These are phyloP conservation scores for Pythium scleroteichum DNA, from an alignment of 352 stramenopile genomes.

Conservation along the genomic window DNA sequence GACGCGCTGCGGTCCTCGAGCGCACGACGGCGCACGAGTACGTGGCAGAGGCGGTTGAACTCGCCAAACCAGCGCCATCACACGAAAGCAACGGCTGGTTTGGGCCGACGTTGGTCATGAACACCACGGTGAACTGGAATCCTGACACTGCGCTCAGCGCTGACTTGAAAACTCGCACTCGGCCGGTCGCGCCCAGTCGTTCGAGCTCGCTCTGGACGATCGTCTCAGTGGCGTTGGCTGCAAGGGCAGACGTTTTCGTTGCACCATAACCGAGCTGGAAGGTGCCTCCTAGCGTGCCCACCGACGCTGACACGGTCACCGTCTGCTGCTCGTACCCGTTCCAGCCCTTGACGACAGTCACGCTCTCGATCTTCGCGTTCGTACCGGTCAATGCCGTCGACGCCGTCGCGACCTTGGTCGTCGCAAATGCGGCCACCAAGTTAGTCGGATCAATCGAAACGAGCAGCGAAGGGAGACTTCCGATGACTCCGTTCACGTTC, in stretches of 20 bases:
- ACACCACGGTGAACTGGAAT: conserved; percentile 70
- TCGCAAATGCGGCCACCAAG: conserved; percentile 54
- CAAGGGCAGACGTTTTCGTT: conserved; percentile 69
- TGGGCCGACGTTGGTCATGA: conserved; percentile 52
- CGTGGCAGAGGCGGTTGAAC: conserved; percentile 32
- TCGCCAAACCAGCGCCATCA: conserved; percentile 47
- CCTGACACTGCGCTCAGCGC: conserved; percentile 38
- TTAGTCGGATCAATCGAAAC: conserved; percentile 73
- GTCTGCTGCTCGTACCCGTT: conserved; percentile 93
- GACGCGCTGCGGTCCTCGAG: conserved; percentile 43
- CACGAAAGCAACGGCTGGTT: conserved; percentile 60
- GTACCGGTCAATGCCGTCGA: conserved; percentile 70
- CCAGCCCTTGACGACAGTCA: conserved; percentile 84
- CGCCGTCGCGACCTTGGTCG: conserved; percentile 35
- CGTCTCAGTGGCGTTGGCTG: conserved; percentile 61
- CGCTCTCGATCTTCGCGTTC: conserved; percentile 67
- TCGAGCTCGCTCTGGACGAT: conserved; percentile 56
- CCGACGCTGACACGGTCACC: conserved; percentile 68
- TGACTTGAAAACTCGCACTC: conserved; percentile 60
- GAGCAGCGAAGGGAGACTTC: conserved; percentile 53
- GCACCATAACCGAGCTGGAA: conserved; percentile 90
- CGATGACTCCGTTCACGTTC: conserved; percentile 50
- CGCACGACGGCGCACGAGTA: conserved; percentile 40
- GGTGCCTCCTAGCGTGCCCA: conserved; percentile 69
- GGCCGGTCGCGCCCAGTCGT: conserved; percentile 40